Evolutionary conservation across 371 early-diverging fungal genomes (phyloP), one percentile per base, ranked within the genome.

Genomic region (Capniomyces stellatus): DNA sequence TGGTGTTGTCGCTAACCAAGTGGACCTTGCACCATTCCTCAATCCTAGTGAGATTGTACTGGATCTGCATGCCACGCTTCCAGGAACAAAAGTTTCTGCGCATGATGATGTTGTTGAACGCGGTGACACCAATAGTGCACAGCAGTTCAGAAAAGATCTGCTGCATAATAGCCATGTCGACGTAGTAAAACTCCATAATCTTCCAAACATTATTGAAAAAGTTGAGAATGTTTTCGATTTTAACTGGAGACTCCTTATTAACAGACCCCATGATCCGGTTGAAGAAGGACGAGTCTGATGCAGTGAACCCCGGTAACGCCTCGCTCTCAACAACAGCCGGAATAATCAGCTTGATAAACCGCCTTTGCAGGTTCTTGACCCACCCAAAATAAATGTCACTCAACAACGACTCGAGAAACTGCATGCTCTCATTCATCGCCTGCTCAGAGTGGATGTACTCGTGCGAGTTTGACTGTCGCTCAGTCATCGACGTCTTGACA

Each of bases 1-100:
- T 72, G 0, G 89, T 83, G 24, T 86, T 80, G 61, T 93, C 92
- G n/a, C 80, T 65, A 24, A 91, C 79, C 31, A 79, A 82, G 61
- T 92, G 89, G n/a, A 78, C 64, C 74, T 86, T 87, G 76, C 92
- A 92, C 97, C 97, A 96, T 64, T 96, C 97, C 64, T 92, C 90
- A 48, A 96, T 70, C 18, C 92, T 78, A 2, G 89, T 86, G 41
- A 93, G 81, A 60, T 96, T 96, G 75, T 92, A 94, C 70, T 94
- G 95, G 59, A 96, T 91, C 74, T 96, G 95, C 83, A 94, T 93
- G 21, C 83, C 83, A 58, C 89, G 77, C 64, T 87, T 85, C 87
- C 89, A 86, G 24, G 86, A 83, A 61, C 83, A 83, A 57, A 82
- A 86, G 74, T 85, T 85, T 41, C 82, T 75, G 40, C 83, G 76